Percentiles rank a stretch among this genome's conserved stretches.
phyloP scores from a whole-genome alignment of 352 stramenopile genomes.

The Phytophthora vignae region DNA sequence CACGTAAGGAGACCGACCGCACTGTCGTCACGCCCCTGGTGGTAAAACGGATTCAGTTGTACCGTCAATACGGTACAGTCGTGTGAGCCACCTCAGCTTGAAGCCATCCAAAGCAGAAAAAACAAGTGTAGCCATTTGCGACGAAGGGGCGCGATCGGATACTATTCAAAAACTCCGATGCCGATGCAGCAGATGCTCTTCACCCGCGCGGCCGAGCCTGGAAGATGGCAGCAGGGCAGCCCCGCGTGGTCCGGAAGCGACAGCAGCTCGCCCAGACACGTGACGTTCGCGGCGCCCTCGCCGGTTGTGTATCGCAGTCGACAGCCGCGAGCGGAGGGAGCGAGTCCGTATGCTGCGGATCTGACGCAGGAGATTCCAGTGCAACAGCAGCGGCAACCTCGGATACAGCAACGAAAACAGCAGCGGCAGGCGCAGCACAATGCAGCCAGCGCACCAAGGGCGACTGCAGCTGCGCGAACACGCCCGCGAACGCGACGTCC shows the following conservation, averaged over 20 bases:
- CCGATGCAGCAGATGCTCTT: not conserved
- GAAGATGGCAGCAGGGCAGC: not conserved
- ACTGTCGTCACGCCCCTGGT: constrained; percentile 17
- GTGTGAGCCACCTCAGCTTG: not conserved
- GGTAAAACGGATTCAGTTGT: constrained; percentile 4
- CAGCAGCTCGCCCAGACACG: constrained; percentile 27
- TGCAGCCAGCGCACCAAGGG: not conserved
- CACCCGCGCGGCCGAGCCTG: not conserved
- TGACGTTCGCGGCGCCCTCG: constrained; percentile 61
- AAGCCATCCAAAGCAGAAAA: not conserved
- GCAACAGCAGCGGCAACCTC: constrained; percentile 3
- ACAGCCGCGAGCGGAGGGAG: not conserved
- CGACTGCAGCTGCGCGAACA: not conserved
- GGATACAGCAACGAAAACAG: not conserved
- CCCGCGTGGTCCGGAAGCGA: constrained; percentile 3
- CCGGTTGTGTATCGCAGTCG: constrained; percentile 43
- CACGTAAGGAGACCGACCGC: not conserved
- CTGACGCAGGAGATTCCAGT: constrained; percentile 2
- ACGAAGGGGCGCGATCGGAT: not conserved
- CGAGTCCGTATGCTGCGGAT: constrained; percentile 21
- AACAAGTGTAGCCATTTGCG: not conserved
- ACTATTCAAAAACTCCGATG: constrained; percentile 1
- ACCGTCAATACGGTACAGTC: not conserved
- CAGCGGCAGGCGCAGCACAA: not conserved
- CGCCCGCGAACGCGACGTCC: constrained; percentile 28